Evolutionary conservation across 2,329 filamentous ascomycete genomes (phyloP), one percentile per base, ranked within the genome.

Genomic region (Thelonectria olida): DNA sequence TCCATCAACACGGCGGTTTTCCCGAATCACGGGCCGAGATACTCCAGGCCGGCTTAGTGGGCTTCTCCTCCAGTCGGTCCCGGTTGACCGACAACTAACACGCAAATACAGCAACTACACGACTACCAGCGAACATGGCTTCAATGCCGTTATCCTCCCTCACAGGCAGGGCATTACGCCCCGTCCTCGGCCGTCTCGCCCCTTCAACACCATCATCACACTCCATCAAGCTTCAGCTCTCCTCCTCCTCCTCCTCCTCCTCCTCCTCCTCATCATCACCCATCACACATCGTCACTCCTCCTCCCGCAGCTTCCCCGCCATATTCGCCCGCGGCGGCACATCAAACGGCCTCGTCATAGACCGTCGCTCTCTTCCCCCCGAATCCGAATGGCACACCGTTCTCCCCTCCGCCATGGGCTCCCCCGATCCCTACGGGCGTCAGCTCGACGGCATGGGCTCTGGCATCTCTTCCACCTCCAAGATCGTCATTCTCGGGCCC

Each of bases 371-470:
- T 48, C 76, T 82, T 1, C 79, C 80, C 1, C 63, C 73, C 1
- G 68, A 73, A 44, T 59, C 67, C 1, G 65, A 75, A 58, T 82
- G 80, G 66, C 75, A 79, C 4, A 69, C 78, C 1, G 84, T 91
- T 17, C 87, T 91, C 62, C 80, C 82, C 19, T 78, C 83, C 3
- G 82, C 81, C 7, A 88, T 92, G 75, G 89, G 89, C 28, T 87
- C 85, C 4, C 88, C 88, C 0, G 91, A 93, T 67, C 79, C 83
- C 0, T 82, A 89, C 73, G 89, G 87, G 0, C 84, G 91, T 0
- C 91, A 93, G 75, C 85, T 93, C 1, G 84, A 93, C 72, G 90
- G 90, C 8, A 83, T 92, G 75, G 90, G 90, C 3, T 89, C 87
- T 0, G 90, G 90, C 4, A 81, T 90, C 56, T 91, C 88, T 9